A percentile compares a stretch with the other conserved stretches of the same genome.
Conservation (phyloP, 176 grass and related monocot species). For the Neostapfia colusana region DNA sequence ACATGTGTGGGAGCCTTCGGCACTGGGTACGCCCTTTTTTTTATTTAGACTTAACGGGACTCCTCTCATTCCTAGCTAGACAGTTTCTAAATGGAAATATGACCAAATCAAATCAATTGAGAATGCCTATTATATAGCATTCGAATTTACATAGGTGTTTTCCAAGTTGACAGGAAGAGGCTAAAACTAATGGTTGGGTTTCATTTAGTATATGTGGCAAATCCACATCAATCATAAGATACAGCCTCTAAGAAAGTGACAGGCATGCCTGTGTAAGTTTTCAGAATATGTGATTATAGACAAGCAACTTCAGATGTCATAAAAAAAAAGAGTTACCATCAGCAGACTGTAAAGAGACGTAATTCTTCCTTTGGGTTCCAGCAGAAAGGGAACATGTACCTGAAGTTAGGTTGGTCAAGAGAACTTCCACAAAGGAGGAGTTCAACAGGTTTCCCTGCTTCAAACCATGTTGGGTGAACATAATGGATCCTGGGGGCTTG, state of each 20-base stretch:
- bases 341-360: background rate
- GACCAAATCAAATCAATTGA: background rate
- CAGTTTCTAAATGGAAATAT: background rate
- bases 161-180: background rate
- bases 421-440: constrained; percentile 83
- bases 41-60: background rate
- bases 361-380: background rate
- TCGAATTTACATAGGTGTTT: constrained; percentile 5
- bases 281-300: constrained; percentile 3
- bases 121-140: background rate
- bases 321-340: background rate
- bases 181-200: constrained; percentile 20
- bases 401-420: constrained; percentile 87
- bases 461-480: constrained; percentile 86
- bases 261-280: background rate
- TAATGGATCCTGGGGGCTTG: constrained; percentile 86
- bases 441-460: constrained; percentile 81
- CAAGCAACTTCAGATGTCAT: background rate
- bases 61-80: background rate
- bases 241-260: background rate
- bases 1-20: too few relatives aligned
- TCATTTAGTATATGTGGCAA: background rate
- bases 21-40: too few relatives aligned
- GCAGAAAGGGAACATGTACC: constrained; percentile 31
- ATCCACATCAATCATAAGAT: background rate